phyloP scores from a whole-genome alignment of 352 stramenopile species.

The Pythium phragmitis region DNA sequence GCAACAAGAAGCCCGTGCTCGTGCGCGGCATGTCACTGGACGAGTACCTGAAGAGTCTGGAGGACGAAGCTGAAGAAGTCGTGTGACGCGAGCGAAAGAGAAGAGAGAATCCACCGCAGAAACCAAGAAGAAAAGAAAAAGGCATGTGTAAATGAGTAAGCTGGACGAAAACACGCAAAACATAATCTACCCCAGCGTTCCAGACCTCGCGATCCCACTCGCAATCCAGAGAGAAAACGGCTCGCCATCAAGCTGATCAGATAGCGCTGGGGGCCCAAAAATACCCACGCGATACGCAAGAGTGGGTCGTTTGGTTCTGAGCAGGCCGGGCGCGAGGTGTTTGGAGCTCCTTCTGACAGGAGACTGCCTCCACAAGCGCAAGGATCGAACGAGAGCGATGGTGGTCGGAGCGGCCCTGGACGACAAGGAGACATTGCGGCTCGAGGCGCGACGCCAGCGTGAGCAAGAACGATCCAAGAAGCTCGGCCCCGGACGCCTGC shows the following conservation, averaged over 20 bases:
- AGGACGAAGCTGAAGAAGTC: conserved; percentile 55
- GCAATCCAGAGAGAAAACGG: too few species aligned
- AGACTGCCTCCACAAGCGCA: neutral
- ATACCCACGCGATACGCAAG: neutral
- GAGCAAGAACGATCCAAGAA: conserved; percentile 74
- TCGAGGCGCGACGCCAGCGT: conserved; percentile 58
- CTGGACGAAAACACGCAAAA: neutral
- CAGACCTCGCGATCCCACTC: too few species aligned
- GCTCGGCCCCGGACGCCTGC: conserved; percentile 57
- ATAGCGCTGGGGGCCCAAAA: too few species aligned
- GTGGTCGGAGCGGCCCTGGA: conserved; percentile 21
- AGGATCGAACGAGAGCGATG: neutral
- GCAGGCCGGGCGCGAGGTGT: neutral
- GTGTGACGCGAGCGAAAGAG: conserved; percentile 26
- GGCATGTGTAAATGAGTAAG: neutral
- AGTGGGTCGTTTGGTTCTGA: neutral
- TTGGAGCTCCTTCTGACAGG: neutral
- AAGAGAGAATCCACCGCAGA: too few species aligned
- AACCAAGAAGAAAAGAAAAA: neutral
- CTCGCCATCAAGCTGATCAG: neutral
- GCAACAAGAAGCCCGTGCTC: conserved; percentile 89
- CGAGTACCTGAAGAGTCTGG: conserved; percentile 72
- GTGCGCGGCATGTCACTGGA: conserved; percentile 73
- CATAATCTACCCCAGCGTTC: neutral
- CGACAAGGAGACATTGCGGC: conserved; percentile 49